Evolutionary conservation across 2,329 filamentous ascomycete genomes (phyloP).

Genomic region (Alternaria panax): DNA sequence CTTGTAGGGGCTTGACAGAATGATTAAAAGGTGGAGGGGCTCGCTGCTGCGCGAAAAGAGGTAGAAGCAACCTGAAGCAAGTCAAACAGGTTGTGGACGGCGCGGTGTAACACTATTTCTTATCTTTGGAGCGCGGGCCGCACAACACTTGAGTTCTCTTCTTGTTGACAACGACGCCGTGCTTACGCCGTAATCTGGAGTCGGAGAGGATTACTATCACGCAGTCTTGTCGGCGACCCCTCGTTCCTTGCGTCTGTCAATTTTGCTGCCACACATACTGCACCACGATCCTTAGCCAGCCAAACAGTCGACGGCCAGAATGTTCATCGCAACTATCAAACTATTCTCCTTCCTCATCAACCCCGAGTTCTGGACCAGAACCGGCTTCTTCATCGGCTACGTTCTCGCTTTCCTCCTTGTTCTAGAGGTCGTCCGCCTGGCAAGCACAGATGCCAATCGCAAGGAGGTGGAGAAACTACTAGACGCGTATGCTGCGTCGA

Average conservation of each 20-base stretch:
- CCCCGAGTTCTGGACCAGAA: constrained; percentile 23
- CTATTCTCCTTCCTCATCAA: constrained; percentile 21
- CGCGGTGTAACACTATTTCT: constrained; percentile 1
- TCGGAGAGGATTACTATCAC: neutral
- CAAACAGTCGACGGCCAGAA: neutral
- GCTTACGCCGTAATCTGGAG: neutral
- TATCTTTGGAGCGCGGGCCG: constrained; percentile 1
- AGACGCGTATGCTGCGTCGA: constrained; percentile 26
- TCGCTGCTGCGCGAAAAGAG: neutral
- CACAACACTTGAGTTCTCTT: neutral
- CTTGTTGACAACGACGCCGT: neutral
- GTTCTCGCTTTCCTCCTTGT: constrained; percentile 29
- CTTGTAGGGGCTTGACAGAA: neutral
- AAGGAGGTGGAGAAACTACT: constrained; percentile 33
- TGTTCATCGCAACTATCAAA: constrained; percentile 3
- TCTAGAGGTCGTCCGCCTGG: constrained; percentile 31
- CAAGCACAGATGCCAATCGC: constrained; percentile 32
- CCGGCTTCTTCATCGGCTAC: constrained; percentile 36
- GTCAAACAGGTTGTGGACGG: neutral
- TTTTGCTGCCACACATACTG: neutral
- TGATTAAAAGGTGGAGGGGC: neutral
- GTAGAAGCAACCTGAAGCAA: constrained; percentile 2
- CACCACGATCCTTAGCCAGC: neutral
- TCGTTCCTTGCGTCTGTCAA: neutral
- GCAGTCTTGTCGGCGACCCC: neutral